phyloP scores from a whole-genome alignment of 2,329 filamentous ascomycete species.

The Colletotrichum tanaceti region DNA sequence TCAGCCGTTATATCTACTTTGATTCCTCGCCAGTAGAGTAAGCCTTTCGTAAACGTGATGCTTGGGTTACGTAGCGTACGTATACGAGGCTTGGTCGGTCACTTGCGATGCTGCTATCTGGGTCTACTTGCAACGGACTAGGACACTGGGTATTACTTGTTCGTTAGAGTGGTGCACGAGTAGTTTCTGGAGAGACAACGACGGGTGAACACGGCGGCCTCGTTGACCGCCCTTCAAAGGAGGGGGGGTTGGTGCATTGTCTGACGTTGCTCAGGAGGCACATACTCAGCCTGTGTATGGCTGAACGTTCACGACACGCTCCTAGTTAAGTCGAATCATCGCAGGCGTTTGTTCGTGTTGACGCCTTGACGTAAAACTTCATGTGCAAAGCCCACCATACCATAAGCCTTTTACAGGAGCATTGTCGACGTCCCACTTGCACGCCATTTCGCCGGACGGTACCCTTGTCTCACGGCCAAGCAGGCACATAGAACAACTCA shows the following conservation, averaged over 20 bases:
- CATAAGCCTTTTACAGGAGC: not conserved
- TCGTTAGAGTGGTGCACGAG: no score
- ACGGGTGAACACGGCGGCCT: not conserved
- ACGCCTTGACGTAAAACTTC: no score
- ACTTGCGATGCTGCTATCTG: no score
- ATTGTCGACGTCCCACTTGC: not conserved
- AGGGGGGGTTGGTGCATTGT: not conserved
- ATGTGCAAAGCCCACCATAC: no score
- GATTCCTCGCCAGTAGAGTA: no score
- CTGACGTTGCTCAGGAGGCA: not conserved
- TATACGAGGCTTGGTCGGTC: no score
- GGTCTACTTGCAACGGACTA: no score
- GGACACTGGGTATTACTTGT: no score
- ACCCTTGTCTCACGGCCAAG: conserved; percentile 12
- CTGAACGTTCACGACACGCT: not conserved
- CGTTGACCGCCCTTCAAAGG: not conserved
- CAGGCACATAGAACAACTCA: conserved; percentile 4
- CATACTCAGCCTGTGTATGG: not conserved
- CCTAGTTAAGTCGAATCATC: not conserved
- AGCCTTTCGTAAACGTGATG: no score
- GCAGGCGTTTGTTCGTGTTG: not conserved
- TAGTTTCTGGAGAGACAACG: no score
- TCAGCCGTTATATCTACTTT: no score
- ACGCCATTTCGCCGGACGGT: not conserved
- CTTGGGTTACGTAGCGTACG: no score